A percentile compares a stretch with the other conserved stretches of the same genome.
These are phyloP conservation scores for Picea glauca DNA, from an alignment of 75 land plant genomes.

Conservation along the genomic window DNA sequence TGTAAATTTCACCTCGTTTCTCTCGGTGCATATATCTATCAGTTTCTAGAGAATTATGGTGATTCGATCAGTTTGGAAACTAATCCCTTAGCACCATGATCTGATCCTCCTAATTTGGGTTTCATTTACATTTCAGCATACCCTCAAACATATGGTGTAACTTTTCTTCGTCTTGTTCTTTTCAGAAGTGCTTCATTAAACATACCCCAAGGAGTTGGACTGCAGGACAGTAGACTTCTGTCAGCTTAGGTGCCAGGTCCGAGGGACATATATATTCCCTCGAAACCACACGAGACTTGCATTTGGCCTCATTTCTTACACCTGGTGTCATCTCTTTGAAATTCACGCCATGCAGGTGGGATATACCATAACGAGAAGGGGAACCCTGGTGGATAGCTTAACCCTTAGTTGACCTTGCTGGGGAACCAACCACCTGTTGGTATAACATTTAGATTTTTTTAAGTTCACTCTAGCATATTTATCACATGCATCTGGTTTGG, in stretches of 20 bases:
- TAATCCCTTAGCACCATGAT: not conserved
- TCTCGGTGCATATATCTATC: no score
- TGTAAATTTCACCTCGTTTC: not conserved
- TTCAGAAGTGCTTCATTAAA: no score
- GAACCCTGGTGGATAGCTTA: no score
- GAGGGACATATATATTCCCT: not conserved
- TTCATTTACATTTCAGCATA: not conserved
- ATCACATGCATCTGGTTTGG: not conserved
- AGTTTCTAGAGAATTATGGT: not conserved
- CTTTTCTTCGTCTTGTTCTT: no score
- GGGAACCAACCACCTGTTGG: not conserved
- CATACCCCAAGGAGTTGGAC: no score
- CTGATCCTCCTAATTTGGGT: not conserved
- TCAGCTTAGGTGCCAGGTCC: no score
- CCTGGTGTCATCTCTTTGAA: no score
- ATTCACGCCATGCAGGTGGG: no score
- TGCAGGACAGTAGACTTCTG: no score
- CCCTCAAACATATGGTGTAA: no score
- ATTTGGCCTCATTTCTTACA: not conserved
- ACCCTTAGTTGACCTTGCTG: no score
- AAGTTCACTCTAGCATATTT: not conserved
- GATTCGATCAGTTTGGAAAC: not conserved
- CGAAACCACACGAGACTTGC: not conserved
- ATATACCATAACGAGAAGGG: no score
- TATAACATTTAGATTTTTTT: not conserved